phyloP scores from a whole-genome alignment of 352 stramenopile genomes.

The Pythium volutum region DNA sequence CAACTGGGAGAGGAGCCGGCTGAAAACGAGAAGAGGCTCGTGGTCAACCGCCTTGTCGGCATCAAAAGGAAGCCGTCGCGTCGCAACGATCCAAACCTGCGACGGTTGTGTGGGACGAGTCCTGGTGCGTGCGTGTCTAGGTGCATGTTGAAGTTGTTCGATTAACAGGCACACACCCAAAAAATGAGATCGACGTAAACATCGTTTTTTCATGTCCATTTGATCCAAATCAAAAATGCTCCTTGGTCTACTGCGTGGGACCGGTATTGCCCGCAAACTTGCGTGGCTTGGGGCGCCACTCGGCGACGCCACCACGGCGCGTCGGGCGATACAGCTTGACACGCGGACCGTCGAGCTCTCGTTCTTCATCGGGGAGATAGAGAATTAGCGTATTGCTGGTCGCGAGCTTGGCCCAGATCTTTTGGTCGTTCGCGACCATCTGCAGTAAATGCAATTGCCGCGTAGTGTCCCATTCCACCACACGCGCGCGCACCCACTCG shows the following conservation, averaged over 20 bases:
- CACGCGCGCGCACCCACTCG: conserved; percentile 65
- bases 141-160: no score
- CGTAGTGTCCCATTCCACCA: conserved; percentile 62
- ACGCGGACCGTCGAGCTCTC: conserved; percentile 47
- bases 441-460: conserved; percentile 72
- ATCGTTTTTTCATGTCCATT: no score
- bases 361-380: conserved; percentile 57
- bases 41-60: background rate
- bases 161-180: no score
- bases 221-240: no score
- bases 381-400: conserved; percentile 65
- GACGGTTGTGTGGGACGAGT: no score
- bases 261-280: conserved; percentile 43
- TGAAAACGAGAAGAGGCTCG: background rate
- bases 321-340: conserved; percentile 63
- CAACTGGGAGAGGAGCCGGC: background rate
- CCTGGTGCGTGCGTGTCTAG: no score
- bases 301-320: conserved; percentile 42
- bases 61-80: background rate
- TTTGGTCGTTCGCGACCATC: conserved; percentile 49
- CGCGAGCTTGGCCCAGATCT: conserved; percentile 55
- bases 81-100: background rate
- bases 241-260: no score
- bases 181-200: no score
- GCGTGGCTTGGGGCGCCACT: conserved; percentile 75